These are phyloP conservation scores for Umbelopsis sp. DNA, from an alignment of 371 early-diverging fungal species.

Conservation along the genomic window DNA sequence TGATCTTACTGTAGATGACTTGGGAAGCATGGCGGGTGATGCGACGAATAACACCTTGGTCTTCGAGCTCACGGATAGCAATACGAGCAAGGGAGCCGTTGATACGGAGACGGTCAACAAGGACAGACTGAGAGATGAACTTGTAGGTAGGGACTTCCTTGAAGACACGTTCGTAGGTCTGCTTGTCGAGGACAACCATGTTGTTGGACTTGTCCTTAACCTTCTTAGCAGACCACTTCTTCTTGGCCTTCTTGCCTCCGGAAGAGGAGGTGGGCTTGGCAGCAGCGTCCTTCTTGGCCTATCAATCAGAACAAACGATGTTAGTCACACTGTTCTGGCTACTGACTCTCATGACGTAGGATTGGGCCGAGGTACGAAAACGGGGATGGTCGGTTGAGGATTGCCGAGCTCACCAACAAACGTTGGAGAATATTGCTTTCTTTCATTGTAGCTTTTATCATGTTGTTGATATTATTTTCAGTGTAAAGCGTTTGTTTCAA, in stretches of 20 bases:
- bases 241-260: constrained; percentile 91
- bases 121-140: constrained; percentile 95
- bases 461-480: no score
- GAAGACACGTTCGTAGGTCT: constrained; percentile 91
- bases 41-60: constrained; percentile 89
- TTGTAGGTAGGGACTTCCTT: constrained; percentile 99
- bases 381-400: no score
- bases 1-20: constrained; percentile 86
- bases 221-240: constrained; percentile 98
- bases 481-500: no score
- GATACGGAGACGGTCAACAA: constrained; percentile 97
- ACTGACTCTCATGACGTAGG: no score
- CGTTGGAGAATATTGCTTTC: no score
- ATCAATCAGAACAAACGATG: constrained; percentile 13
- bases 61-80: constrained; percentile 92
- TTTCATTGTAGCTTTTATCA: no score
- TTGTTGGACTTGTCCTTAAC: constrained; percentile 98
- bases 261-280: constrained; percentile 71
- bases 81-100: constrained; percentile 97
- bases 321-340: no score
- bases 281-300: constrained; percentile 76
- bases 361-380: no score
- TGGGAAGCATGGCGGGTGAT: constrained; percentile 90
- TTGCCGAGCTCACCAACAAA: no score
- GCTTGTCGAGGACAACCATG: constrained; percentile 90